phyloP scores from a whole-genome alignment of 2,329 filamentous ascomycete genomes.

The Fusarium sp. region DNA sequence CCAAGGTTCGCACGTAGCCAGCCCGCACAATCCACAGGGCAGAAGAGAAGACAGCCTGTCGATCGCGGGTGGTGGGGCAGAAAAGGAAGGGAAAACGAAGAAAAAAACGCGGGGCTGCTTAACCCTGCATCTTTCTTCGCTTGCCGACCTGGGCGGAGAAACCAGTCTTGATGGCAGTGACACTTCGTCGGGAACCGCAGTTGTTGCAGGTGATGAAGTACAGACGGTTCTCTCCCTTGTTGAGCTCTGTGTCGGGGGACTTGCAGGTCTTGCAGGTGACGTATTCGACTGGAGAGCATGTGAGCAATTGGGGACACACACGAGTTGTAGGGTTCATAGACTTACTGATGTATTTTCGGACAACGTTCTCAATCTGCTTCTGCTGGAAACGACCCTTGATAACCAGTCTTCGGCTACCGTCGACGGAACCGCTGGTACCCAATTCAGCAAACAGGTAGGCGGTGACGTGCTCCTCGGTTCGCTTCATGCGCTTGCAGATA shows the following conservation, averaged over 20 bases:
- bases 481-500: constrained; percentile 99
- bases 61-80: constrained; percentile 4
- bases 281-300: constrained; percentile 74
- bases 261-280: constrained; percentile 99
- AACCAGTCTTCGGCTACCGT: constrained; percentile 89
- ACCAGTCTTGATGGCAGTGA: constrained; percentile 99
- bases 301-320: constrained; percentile 41
- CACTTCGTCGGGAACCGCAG: constrained; percentile 81
- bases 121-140: constrained; percentile 92
- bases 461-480: constrained; percentile 96
- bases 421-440: constrained; percentile 95
- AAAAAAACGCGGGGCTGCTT: constrained; percentile 49
- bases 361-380: constrained; percentile 97
- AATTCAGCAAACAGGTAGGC: constrained; percentile 97
- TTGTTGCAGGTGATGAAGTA: constrained; percentile 98
- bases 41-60: constrained; percentile 9
- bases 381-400: constrained; percentile 99
- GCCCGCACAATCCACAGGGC: constrained; percentile 17
- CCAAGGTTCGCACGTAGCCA: constrained; percentile 12
- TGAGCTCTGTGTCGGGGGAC: constrained; percentile 91
- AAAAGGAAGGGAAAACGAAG: constrained; percentile 20
- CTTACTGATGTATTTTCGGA: constrained; percentile 92
- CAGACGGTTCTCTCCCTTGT: constrained; percentile 98
- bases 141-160: constrained; percentile 99
- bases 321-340: constrained; percentile 33